Conservation (phyloP, 2,329 filamentous ascomycete species). For the Penicillium nordicum region DNA sequence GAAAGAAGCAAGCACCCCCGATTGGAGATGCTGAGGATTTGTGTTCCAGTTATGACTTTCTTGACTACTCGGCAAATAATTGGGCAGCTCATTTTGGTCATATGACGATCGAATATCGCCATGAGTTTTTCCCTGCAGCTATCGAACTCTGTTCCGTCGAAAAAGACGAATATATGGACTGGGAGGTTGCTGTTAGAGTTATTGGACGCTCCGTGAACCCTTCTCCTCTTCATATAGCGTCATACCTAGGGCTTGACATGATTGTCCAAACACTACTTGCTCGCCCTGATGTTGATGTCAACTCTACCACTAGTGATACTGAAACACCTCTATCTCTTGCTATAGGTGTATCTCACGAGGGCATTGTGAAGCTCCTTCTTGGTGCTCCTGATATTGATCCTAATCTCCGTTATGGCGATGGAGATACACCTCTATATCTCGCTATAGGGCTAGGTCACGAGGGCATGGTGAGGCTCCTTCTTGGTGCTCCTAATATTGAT, state of each 20-base stretch:
- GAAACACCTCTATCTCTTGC: neutral
- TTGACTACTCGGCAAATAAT: neutral
- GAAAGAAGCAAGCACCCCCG: neutral
- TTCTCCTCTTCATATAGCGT: neutral
- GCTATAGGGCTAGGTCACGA: too few relatives aligned
- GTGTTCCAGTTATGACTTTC: neutral
- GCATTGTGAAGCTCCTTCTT: neutral
- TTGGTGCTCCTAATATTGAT: too few relatives aligned
- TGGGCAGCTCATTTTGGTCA: neutral
- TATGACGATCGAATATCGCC: neutral
- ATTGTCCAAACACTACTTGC: neutral
- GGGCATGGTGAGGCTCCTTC: too few relatives aligned
- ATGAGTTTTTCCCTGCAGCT: neutral
- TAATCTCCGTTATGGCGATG: neutral
- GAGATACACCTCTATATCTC: too few relatives aligned
- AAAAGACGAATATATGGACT: neutral
- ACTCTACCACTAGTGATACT: neutral
- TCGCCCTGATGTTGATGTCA: neutral
- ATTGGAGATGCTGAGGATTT: neutral
- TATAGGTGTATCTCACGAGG: neutral
- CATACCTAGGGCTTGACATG: neutral
- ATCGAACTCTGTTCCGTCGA: neutral
- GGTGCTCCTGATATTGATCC: neutral
- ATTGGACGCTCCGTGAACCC: neutral
- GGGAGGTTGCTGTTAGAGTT: neutral